Conservation (phyloP, 306 rosid genomes). For the Comarum palustre region DNA sequence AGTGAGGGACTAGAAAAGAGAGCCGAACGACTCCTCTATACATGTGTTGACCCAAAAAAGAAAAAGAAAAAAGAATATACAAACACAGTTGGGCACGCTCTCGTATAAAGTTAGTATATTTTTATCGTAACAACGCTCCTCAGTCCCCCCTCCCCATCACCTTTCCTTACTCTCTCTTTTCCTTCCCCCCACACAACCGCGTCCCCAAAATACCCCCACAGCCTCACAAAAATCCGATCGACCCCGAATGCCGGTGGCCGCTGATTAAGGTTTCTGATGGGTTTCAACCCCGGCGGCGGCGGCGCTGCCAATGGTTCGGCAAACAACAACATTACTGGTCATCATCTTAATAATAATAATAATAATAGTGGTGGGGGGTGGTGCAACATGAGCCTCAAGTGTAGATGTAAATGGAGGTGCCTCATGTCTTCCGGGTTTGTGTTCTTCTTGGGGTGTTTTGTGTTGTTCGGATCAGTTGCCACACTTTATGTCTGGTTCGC, state of each 20-base stretch:
- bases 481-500: conserved; percentile 74
- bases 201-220: too few species aligned
- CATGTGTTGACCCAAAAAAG: too few species aligned
- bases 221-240: too few species aligned
- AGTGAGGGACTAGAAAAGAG: too few species aligned
- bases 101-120: too few species aligned
- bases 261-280: neutral
- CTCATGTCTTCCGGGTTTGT: conserved; percentile 63
- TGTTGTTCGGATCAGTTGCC: conserved; percentile 77
- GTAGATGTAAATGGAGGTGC: conserved; percentile 58
- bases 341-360: too few species aligned
- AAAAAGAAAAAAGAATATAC: too few species aligned
- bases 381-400: conserved; percentile 54
- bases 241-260: neutral
- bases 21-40: too few species aligned
- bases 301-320: neutral
- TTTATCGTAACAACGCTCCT: too few species aligned
- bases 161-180: too few species aligned
- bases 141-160: too few species aligned
- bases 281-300: neutral
- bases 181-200: neutral
- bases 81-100: too few species aligned
- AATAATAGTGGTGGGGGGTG: conserved; percentile 29
- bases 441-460: conserved; percentile 71
- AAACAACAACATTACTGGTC: neutral